phyloP scores from a whole-genome alignment of 225 moss, liverwort and hornwort genomes.

The Takakia lepidozioides region DNA sequence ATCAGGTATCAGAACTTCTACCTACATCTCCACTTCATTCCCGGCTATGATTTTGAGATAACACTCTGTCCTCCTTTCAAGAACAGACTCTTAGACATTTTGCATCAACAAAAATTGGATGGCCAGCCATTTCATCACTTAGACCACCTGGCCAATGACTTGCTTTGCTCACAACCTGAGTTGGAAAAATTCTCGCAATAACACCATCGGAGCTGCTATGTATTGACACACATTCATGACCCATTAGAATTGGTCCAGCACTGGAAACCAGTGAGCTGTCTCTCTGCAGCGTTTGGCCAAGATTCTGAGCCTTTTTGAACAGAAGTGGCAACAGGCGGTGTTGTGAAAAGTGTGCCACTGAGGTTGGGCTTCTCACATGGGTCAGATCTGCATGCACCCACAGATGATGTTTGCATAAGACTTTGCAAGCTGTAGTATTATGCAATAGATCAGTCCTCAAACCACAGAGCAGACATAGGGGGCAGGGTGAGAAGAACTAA shows the following conservation, averaged over 20 bases:
- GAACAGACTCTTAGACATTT: no score
- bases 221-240: constrained; percentile 63
- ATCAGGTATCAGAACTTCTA: no score
- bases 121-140: no score
- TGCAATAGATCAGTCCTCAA: no score
- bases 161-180: constrained; percentile 14
- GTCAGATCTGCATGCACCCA: constrained; percentile 33
- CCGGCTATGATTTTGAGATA: no score
- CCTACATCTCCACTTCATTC: no score
- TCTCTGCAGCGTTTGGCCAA: constrained; percentile 24
- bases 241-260: constrained; percentile 43
- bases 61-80: no score
- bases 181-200: constrained; percentile 35
- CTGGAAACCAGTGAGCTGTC: constrained; percentile 2
- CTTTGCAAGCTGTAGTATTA: not conserved
- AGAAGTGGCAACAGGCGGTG: constrained; percentile 78
- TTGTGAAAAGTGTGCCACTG: constrained; percentile 85
- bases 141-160: no score
- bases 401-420: no score
- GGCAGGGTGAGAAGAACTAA: no score
- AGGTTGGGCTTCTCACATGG: constrained; percentile 62
- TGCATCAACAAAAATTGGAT: no score
- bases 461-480: no score
- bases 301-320: constrained; percentile 53
- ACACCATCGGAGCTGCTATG: constrained; percentile 31